Evolutionary conservation across 306 rosid species (phyloP), one percentile per base, ranked within the genome.

Genomic region (Boehmeria nivea): DNA sequence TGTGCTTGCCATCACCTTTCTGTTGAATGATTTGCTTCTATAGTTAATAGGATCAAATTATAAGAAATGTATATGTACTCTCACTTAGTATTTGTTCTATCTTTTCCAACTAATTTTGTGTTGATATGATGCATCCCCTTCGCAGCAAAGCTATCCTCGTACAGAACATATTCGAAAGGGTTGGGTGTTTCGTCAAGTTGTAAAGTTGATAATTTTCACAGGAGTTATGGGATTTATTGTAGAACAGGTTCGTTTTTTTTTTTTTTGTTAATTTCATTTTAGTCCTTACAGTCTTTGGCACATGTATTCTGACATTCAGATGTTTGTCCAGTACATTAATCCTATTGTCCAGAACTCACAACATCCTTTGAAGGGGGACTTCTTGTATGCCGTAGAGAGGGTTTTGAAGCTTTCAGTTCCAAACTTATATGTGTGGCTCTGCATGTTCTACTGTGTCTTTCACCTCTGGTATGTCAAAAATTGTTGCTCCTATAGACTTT

Each of bases 401-500:
- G 68, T 93, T 66, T 69, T 93, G 79, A 93, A 87, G 83, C 99
- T 93, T 57, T 93, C 99, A 27, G 89, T 93, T 74, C 99, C 99
- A 64, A 83, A 85, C 63, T 72, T 93, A 85, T 93, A 93, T 26
- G 95, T 93, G 71, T 93, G 99, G 99, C 90, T 93, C 74, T 93
- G 99, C 95, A 85, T 85, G 95, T 93, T 93, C 83, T 93, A 93
- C 75, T 85, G 99, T 73, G 70, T 93, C 74, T 93, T 87, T 60
- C 99, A 93, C 84, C 93, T 93, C 50, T 93, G 99, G 99, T 91
- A 15, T 28, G 86, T 76, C 51, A 28, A 21, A 47, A 46, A 23
- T 31, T 31, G n/a, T n/a, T n/a, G n/a, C n/a, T n/a, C n/a, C n/a
- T n/a, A n/a, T n/a, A n/a, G 27, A 23, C 16, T 31, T 48, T 47